Evolutionary conservation across 2,329 filamentous ascomycete genomes (phyloP).

Genomic region (Coniochaeta pulveracea): DNA sequence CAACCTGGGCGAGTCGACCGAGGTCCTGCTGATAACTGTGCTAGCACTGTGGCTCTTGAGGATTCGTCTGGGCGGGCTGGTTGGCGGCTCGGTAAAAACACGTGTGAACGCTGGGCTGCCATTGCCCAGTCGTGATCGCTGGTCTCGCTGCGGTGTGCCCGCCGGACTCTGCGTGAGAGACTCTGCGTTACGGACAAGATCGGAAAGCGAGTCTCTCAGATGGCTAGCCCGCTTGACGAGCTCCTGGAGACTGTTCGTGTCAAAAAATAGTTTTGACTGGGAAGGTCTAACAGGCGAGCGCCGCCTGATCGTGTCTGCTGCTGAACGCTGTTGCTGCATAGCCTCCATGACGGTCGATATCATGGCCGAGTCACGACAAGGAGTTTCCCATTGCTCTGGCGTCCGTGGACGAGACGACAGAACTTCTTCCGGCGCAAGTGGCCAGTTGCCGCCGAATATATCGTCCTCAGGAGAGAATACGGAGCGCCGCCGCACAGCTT

Average conservation of each 20-base stretch:
- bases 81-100: conserved; percentile 51
- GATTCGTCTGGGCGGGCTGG: conserved; percentile 39
- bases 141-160: conserved; percentile 34
- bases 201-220: conserved; percentile 46
- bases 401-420: conserved; percentile 25
- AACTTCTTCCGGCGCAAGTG: conserved; percentile 23
- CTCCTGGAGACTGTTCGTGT: conserved; percentile 57
- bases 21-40: conserved; percentile 34
- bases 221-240: conserved; percentile 52
- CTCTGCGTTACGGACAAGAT: conserved; percentile 47
- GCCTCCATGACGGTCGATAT: conserved; percentile 53
- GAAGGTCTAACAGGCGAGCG: conserved; percentile 21
- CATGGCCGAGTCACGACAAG: conserved; percentile 29
- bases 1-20: conserved; percentile 45
- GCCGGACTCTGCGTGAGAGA: conserved; percentile 45
- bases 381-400: conserved; percentile 20
- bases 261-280: conserved; percentile 50
- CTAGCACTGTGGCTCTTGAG: conserved; percentile 42
- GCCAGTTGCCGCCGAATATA: conserved; percentile 47
- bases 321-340: conserved; percentile 44
- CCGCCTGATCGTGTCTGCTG: conserved; percentile 24
- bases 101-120: conserved; percentile 57
- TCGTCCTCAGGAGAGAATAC: conserved; percentile 57
- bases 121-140: conserved; percentile 29
- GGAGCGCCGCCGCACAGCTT: conserved; percentile 41